A percentile compares a stretch with the other conserved stretches of the same genome.
These are phyloP conservation scores for Pseudoneurospora amorphoporcata DNA, from an alignment of 495 filamentous ascomycete species.

Conservation along the genomic window DNA sequence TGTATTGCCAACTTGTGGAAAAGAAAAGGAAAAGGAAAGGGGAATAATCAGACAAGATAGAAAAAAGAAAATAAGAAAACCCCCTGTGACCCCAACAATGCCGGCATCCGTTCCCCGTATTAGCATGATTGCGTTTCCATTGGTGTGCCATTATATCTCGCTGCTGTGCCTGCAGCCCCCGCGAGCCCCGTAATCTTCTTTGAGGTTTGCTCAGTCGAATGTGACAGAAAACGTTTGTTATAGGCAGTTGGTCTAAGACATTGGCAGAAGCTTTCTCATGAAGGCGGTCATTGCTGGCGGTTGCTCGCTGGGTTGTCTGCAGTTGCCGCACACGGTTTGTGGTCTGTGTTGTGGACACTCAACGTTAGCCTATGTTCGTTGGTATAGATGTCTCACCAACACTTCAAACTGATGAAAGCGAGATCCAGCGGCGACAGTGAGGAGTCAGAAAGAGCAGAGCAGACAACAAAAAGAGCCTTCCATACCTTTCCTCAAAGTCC, in stretches of 20 bases:
- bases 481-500: constrained; percentile 9
- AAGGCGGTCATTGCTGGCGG: neutral
- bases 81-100: neutral
- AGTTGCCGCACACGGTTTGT: neutral
- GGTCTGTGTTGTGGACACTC: neutral
- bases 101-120: neutral
- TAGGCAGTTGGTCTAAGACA: neutral
- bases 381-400: neutral
- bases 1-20: neutral
- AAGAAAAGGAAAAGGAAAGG: neutral
- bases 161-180: neutral
- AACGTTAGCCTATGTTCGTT: neutral
- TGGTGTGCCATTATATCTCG: neutral
- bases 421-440: neutral
- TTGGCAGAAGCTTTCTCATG: neutral
- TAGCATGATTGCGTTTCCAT: neutral
- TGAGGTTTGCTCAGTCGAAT: neutral
- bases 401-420: neutral
- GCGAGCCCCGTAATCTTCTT: neutral
- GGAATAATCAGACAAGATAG: too few relatives aligned
- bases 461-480: neutral
- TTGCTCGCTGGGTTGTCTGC: neutral
- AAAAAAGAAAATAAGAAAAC: neutral
- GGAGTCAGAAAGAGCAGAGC: neutral
- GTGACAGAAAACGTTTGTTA: neutral